phyloP scores from a whole-genome alignment of 2,329 filamentous ascomycete species.

The Fusarium sp. region DNA sequence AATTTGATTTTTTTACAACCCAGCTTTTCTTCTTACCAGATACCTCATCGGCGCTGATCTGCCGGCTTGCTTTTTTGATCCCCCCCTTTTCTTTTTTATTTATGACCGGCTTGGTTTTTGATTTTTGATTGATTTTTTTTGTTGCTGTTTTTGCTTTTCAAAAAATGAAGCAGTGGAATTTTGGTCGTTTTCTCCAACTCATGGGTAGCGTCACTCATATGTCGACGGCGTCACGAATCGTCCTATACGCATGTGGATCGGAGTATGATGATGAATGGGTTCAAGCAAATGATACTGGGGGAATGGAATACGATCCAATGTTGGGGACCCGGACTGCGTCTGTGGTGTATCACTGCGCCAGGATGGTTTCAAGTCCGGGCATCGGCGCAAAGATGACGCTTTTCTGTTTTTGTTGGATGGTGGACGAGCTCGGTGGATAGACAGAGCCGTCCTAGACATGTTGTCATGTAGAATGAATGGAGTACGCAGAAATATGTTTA shows the following conservation, averaged over 20 bases:
- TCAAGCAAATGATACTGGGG: slow-evolving; percentile 34
- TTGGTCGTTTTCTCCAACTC: slow-evolving; percentile 32
- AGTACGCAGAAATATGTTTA: slow-evolving; percentile 33
- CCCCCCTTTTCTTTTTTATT: slow-evolving; percentile 15
- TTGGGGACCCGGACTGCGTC: slow-evolving; percentile 13
- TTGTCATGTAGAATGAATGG: slow-evolving; percentile 40
- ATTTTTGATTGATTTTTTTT: slow-evolving; percentile 18
- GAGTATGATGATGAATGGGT: slow-evolving; percentile 42
- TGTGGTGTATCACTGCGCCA: slow-evolving; percentile 2
- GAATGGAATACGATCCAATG: slow-evolving; percentile 39
- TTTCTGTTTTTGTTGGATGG: slow-evolving; percentile 31
- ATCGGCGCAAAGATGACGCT: slow-evolving; percentile 39
- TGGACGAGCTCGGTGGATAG: slow-evolving; percentile 40
- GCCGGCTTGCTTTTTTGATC: slow-evolving; percentile 34
- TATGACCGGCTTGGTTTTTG: slow-evolving; percentile 14
- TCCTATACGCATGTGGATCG: slow-evolving; percentile 44
- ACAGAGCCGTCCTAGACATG: slow-evolving; percentile 39
- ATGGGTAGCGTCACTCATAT: slow-evolving; percentile 40
- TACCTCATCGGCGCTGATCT: slow-evolving; percentile 39
- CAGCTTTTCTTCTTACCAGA: slow-evolving; percentile 38
- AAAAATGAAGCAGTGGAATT: slow-evolving; percentile 30
- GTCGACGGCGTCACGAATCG: slow-evolving; percentile 37
- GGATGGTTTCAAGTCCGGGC: slow-evolving; percentile 17
- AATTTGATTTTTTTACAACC: slow-evolving; percentile 26
- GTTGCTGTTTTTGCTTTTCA: slow-evolving; percentile 8